A percentile compares a stretch with the other conserved stretches of the same genome.
These are phyloP conservation scores for Podospora conica DNA, from an alignment of 495 filamentous ascomycete genomes.

Conservation along the genomic window DNA sequence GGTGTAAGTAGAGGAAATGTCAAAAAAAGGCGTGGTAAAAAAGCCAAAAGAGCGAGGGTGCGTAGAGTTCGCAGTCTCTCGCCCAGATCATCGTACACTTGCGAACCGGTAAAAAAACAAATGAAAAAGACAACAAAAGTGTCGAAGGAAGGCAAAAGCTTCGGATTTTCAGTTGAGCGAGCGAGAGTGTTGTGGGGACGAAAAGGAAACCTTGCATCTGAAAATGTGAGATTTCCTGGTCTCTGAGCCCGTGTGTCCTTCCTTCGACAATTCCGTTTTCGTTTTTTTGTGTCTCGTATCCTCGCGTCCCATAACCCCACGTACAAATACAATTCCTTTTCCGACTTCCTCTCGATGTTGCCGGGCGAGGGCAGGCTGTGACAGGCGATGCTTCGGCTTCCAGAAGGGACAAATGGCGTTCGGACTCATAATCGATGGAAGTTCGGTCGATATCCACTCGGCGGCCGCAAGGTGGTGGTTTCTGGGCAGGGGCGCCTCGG, in stretches of 20 bases:
- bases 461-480: background rate
- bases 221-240: background rate
- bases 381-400: background rate
- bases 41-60: background rate
- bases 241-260: background rate
- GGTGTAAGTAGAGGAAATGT: background rate
- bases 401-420: background rate
- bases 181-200: background rate
- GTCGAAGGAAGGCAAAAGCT: background rate
- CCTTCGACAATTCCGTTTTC: conserved; percentile 2
- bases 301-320: background rate
- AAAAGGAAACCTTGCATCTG: background rate
- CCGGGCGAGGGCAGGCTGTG: background rate
- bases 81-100: background rate
- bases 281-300: background rate
- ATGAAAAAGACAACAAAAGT: background rate
- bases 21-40: too few relatives aligned
- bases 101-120: background rate
- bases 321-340: conserved; percentile 2
- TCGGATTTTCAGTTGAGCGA: background rate
- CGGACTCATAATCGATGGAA: background rate
- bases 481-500: background rate
- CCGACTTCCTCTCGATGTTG: background rate
- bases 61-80: background rate
- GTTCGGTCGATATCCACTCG: background rate